Percentiles rank a stretch among this genome's conserved stretches.
These are phyloP conservation scores for Heliocybe sulcata DNA, from an alignment of 1,284 basidiomycete genomes.

Conservation along the genomic window DNA sequence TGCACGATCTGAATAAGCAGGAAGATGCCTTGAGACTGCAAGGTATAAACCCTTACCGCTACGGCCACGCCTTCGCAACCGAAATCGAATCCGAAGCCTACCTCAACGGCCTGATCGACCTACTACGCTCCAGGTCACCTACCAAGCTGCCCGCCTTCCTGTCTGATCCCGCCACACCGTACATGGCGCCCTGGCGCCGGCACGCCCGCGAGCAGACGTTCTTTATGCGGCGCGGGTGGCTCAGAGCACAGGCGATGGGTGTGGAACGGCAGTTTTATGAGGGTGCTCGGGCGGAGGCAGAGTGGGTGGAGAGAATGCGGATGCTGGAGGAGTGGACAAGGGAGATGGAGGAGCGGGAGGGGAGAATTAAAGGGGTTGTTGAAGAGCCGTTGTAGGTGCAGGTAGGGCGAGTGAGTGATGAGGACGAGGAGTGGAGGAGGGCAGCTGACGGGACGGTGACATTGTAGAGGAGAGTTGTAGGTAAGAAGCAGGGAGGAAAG, in stretches of 20 bases:
- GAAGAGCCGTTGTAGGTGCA: background rate
- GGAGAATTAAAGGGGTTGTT: slow-evolving; percentile 9
- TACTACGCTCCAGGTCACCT: slow-evolving; percentile 16
- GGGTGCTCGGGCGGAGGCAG: slow-evolving; percentile 28
- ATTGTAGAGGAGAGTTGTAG: too few relatives aligned
- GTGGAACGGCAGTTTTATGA: slow-evolving; percentile 26
- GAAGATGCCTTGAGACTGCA: slow-evolving; percentile 29
- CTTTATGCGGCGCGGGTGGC: slow-evolving; percentile 36
- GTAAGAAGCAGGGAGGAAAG: too few relatives aligned
- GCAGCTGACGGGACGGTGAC: too few relatives aligned
- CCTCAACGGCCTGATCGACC: slow-evolving; percentile 38
- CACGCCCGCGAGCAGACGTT: slow-evolving; percentile 22
- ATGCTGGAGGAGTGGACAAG: slow-evolving; percentile 39
- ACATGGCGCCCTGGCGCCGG: slow-evolving; percentile 42
- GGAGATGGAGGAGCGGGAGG: slow-evolving; percentile 27
- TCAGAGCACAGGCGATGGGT: slow-evolving; percentile 31
- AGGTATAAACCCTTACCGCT: slow-evolving; percentile 40
- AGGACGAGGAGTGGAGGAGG: too few relatives aligned
- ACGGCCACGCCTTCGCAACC: slow-evolving; percentile 29
- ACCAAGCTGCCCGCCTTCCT: background rate
- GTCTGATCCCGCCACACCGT: slow-evolving; percentile 10
- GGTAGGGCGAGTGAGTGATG: too few relatives aligned
- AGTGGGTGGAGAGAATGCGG: slow-evolving; percentile 43
- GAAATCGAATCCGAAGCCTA: slow-evolving; percentile 33
- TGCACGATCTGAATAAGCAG: slow-evolving; percentile 30